Evolutionary conservation across 208 protist species (phyloP), one percentile per base, ranked within the genome.

Genomic region (Acanthamoeba royreba): DNA sequence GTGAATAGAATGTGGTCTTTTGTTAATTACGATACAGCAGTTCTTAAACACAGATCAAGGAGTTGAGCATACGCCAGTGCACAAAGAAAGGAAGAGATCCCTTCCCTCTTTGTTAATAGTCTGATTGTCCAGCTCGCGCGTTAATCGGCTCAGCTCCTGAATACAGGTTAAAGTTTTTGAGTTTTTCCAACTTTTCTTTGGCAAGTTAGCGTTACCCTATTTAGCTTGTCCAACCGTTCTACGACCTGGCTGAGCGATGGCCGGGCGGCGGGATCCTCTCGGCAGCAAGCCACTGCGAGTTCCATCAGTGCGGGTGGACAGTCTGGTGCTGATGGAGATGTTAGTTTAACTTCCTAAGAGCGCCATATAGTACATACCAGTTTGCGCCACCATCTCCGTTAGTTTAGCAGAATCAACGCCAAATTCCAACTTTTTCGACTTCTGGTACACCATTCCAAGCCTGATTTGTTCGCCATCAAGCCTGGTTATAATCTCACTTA

Each of bases 261-360:
- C 19, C 79, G 79, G 15, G 43, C 79, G 9, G 43, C 9, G 9
- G 79, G 79, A 28, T 88, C 79, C 79, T 88, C 79, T 63, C 22
- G 43, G 45, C 79, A 88, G 47, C 79, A 88, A 13, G 42, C 79
- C 33, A 88, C 43, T 11, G 79, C 49, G 19, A 88, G 79, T 5
- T 88, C 46, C 79, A 88, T 61, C 79, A 88, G 43, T 31, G 79
- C 79, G 33, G 79, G 79, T 19, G 79, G 79, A 22, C 79, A 88
- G 42, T 88, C 79, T 4, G 79, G 46, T 13, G 79, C 69, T 81
- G 38, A n/a, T 38, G n/a, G 9, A 72, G 28, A 58, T 1, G 25
- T 25, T 25, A 58, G 19, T 13, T 58, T 58, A 25, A 58, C 25
- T 58, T 1, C 52, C 15, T 25, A 25, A 58, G 52, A 1, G 52